Evolutionary conservation across 495 filamentous ascomycete genomes (phyloP).

Genomic region (Margaritispora aquatica): DNA sequence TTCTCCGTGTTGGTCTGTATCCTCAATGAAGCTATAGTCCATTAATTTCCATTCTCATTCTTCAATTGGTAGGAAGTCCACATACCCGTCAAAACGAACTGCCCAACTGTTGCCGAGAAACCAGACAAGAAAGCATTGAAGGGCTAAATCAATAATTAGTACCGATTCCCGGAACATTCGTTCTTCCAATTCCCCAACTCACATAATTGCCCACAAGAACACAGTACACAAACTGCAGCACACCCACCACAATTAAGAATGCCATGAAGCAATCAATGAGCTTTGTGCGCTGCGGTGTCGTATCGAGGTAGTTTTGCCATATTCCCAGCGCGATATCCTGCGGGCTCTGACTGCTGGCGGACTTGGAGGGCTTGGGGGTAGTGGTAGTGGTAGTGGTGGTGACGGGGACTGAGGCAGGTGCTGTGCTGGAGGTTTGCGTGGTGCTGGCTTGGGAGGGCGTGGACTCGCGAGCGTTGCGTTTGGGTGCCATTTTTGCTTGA

Average conservation of each 20-base stretch:
- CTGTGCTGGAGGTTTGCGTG: slow-evolving; percentile 17
- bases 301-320: slow-evolving; percentile 67
- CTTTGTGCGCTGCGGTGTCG: slow-evolving; percentile 85
- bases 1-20: slow-evolving; percentile 86
- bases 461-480: slow-evolving; percentile 24
- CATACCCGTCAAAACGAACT: slow-evolving; percentile 90
- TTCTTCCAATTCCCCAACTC: background rate
- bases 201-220: slow-evolving; percentile 92
- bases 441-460: slow-evolving; percentile 21
- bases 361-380: slow-evolving; percentile 12
- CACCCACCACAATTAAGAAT: slow-evolving; percentile 81
- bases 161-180: background rate
- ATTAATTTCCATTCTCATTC: background rate
- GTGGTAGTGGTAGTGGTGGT: slow-evolving; percentile 11
- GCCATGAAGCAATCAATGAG: slow-evolving; percentile 89
- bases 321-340: slow-evolving; percentile 44
- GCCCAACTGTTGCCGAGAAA: slow-evolving; percentile 90
- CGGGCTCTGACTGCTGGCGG: slow-evolving; percentile 24
- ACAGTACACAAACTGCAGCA: slow-evolving; percentile 90
- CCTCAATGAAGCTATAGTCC: slow-evolving; percentile 57
- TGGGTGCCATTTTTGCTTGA: slow-evolving; percentile 30
- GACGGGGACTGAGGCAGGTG: slow-evolving; percentile 16
- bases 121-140: slow-evolving; percentile 98
- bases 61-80: background rate
- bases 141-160: slow-evolving; percentile 51